Percentiles rank a stretch among this genome's conserved stretches.
Evolutionary conservation across 176 grass and related monocot genomes (phyloP).

Genomic region (Pontederia paniculata): DNA sequence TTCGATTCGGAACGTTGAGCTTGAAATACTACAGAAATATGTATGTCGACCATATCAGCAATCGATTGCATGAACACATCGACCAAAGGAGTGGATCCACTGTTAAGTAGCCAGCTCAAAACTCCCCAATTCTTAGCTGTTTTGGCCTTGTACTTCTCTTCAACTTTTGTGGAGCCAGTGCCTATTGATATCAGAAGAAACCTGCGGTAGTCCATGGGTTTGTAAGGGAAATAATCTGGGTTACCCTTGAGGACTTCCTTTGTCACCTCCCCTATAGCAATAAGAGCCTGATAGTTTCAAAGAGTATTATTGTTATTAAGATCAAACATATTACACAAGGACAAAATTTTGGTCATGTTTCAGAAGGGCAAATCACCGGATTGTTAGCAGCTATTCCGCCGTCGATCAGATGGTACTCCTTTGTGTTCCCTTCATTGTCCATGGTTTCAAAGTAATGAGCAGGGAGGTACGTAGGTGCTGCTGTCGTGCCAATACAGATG

Average conservation of each 20-base stretch:
- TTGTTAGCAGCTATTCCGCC: slow-evolving; percentile 69
- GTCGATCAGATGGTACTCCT: slow-evolving; percentile 49
- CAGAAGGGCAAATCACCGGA: slow-evolving; percentile 24
- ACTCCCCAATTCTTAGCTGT: slow-evolving; percentile 33
- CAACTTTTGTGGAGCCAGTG: slow-evolving; percentile 31
- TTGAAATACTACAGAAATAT: slow-evolving; percentile 47
- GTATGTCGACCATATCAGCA: slow-evolving; percentile 65
- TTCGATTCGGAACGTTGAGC: slow-evolving; percentile 15
- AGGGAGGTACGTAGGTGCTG: slow-evolving; percentile 61
- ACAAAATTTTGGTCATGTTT: too few relatives aligned
- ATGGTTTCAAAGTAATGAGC: slow-evolving; percentile 45
- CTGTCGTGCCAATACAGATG: slow-evolving; percentile 60
- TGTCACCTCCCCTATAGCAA: slow-evolving; percentile 37
- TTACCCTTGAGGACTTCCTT: slow-evolving; percentile 33
- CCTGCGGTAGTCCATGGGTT: slow-evolving; percentile 23
- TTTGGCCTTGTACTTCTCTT: slow-evolving; percentile 30
- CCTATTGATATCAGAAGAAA: slow-evolving; percentile 49
- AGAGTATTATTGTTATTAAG: too few relatives aligned
- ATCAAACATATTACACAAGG: too few relatives aligned
- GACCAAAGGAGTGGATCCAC: slow-evolving; percentile 33
- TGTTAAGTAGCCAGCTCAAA: slow-evolving; percentile 40
- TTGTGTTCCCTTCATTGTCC: slow-evolving; percentile 10
- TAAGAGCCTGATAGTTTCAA: slow-evolving; percentile 31
- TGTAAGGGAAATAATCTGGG: slow-evolving; percentile 23
- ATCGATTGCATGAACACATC: slow-evolving; percentile 50